Evolutionary conservation across 148 eudicot species (phyloP), one percentile per base, ranked within the genome.

Genomic region (Rheum nobile): DNA sequence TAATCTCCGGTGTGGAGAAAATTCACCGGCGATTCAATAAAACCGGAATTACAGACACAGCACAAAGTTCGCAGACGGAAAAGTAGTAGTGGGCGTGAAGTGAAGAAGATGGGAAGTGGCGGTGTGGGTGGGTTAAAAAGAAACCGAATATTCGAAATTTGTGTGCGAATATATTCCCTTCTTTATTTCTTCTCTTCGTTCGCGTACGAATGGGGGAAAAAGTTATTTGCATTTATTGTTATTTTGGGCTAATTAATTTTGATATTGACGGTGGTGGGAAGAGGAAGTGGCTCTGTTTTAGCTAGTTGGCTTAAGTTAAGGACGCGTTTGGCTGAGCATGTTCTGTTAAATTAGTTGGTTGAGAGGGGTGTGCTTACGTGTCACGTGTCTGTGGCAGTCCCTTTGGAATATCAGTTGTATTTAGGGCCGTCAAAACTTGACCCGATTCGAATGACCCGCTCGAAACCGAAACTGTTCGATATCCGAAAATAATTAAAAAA

Each of bases 121-220:
- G 67, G 34, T 59, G 69, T 7, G 70, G 39, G 41, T 65, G 70
- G 41, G 9, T 65, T 31, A 31, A 65, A 26, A 31, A 63, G 10
- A 32, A 65, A 65, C 38, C 16, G 70, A 65, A 65, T 65, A 65
- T 65, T 65, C 70, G 41, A 17, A 32, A 1, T 65, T 31, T 16
- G 70, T 65, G 70, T 65, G 70, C 70, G 70, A 65, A 65, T 65
- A 65, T 65, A 65, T 65, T 12, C 22, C 10, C 22, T 31, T 24
- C 13, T 21, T 26, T 54, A 4, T 19, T 57, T 24, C 13, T 7
- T 10, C 34, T 57, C 67, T 28, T 5, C 32, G 39, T 17, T 31
- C 41, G 39, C 39, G 70, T 28, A 26, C 34, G 67, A 57, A 57
- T 0, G 12, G 26, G 12, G 17, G 9, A 16, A 32, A 28, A 11